A percentile compares a stretch with the other conserved stretches of the same genome.
Conservation (phyloP, 495 filamentous ascomycete genomes). For the Choiromyces venosus region DNA sequence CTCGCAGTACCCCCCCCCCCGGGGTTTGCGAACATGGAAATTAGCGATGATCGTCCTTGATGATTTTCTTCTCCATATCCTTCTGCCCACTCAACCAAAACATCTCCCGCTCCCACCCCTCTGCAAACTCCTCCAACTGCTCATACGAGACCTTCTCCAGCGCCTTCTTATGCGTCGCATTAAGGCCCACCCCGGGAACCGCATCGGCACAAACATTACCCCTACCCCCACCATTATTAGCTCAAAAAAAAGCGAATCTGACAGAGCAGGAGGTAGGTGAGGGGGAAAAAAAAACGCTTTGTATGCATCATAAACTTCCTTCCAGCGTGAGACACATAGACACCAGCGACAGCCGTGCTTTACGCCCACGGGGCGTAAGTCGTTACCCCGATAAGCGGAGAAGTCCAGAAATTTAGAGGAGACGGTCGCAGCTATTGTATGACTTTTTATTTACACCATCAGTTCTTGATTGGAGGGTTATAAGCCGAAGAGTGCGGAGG, state of each 20-base stretch:
- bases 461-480: background rate
- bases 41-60: background rate
- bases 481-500: background rate
- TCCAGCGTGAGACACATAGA: conserved; percentile 52
- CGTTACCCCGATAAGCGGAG: conserved; percentile 53
- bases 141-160: conserved; percentile 47
- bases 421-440: conserved; percentile 52
- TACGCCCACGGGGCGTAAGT: conserved; percentile 52
- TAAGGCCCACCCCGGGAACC: conserved; percentile 46
- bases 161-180: conserved; percentile 51
- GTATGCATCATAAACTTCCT: conserved; percentile 50
- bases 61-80: background rate
- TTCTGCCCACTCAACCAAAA: background rate
- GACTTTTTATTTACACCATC: conserved; percentile 43
- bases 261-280: background rate
- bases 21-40: background rate
- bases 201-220: conserved; percentile 25
- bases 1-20: background rate
- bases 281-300: conserved; percentile 18
- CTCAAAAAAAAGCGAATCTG: conserved; percentile 4
- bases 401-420: conserved; percentile 59
- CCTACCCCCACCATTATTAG: background rate
- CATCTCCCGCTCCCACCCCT: conserved; percentile 36
- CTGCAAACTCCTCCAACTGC: conserved; percentile 47
- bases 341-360: conserved; percentile 58